Percentiles rank a stretch among this genome's conserved stretches.
Evolutionary conservation across 306 rosid genomes (phyloP).

Genomic region (Pyrus bretschneideri): DNA sequence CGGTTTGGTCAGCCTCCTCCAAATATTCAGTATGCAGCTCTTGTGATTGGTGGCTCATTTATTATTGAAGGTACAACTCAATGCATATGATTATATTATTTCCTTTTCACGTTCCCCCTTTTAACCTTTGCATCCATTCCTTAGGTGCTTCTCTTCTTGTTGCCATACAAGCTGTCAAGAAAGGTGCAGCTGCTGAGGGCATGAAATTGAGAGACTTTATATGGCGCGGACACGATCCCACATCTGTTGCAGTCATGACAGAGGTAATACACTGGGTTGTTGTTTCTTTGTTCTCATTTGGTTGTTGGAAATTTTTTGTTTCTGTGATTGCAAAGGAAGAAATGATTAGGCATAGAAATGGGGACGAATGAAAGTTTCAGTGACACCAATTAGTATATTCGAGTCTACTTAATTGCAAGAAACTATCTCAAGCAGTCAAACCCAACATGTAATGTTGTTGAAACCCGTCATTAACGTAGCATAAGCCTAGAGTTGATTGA

Average conservation of each 20-base stretch:
- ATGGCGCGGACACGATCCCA: constrained; percentile 99
- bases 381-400: not conserved
- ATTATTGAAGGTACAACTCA: constrained; percentile 70
- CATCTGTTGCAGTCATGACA: constrained; percentile 98
- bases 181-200: constrained; percentile 95
- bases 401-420: not conserved
- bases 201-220: constrained; percentile 84
- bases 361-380: not conserved
- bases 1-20: constrained; percentile 69
- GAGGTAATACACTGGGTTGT: constrained; percentile 46
- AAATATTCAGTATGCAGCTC: constrained; percentile 69
- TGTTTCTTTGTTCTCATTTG: not conserved
- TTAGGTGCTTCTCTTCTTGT: constrained; percentile 94
- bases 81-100: constrained; percentile 10
- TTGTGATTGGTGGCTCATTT: constrained; percentile 88
- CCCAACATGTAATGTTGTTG: not conserved
- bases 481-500: not conserved
- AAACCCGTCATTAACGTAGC: not conserved
- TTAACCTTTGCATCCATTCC: constrained; percentile 12
- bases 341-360: not conserved
- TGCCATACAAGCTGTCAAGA: constrained; percentile 96
- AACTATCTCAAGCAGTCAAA: not conserved
- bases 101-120: not conserved
- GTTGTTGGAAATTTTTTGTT: not conserved
- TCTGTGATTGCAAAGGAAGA: not conserved